These are phyloP conservation scores for Urochloa ruziziensis DNA, from an alignment of 176 grass and related monocot genomes.

Conservation along the genomic window DNA sequence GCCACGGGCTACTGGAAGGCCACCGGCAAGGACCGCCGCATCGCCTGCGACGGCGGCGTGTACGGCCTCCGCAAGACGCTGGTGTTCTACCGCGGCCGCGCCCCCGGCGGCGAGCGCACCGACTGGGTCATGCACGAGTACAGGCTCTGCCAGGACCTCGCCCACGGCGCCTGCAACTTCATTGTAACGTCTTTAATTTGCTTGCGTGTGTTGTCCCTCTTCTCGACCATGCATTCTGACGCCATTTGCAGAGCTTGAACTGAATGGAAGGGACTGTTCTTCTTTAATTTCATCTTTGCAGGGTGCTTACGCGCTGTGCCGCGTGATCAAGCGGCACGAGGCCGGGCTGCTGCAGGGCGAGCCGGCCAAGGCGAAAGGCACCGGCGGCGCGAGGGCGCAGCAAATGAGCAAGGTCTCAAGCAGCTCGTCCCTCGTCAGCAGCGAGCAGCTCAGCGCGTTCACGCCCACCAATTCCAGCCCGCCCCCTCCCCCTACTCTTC, in stretches of 20 bases:
- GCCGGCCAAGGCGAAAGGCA: slow-evolving; percentile 22
- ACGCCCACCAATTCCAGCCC: slow-evolving; percentile 31
- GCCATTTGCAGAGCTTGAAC: background rate
- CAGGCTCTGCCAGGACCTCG: slow-evolving; percentile 81
- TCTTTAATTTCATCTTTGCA: too few species aligned
- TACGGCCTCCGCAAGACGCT: slow-evolving; percentile 92
- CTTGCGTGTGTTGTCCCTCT: too few species aligned
- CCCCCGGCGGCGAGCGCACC: slow-evolving; percentile 92
- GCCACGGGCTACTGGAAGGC: slow-evolving; percentile 90
- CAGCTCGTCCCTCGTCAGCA: slow-evolving; percentile 43
- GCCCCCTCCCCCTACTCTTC: background rate
- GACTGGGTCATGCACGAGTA: slow-evolving; percentile 99
- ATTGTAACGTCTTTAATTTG: slow-evolving; percentile 62
- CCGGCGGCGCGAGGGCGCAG: slow-evolving; percentile 1
- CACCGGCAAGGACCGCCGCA: slow-evolving; percentile 88
- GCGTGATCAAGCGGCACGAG: slow-evolving; percentile 76
- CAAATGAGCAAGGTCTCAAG: slow-evolving; percentile 34
- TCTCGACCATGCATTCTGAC: background rate
- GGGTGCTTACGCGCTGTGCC: slow-evolving; percentile 84
- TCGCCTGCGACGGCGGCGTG: slow-evolving; percentile 60
- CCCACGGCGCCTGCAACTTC: slow-evolving; percentile 78
- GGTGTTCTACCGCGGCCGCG: slow-evolving; percentile 87
- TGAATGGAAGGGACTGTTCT: background rate
- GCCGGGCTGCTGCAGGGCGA: slow-evolving; percentile 38
- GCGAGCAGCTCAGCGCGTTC: slow-evolving; percentile 48